These are phyloP conservation scores for Candida manassasensis DNA, from an alignment of 805 yeast genomes.

Conservation along the genomic window DNA sequence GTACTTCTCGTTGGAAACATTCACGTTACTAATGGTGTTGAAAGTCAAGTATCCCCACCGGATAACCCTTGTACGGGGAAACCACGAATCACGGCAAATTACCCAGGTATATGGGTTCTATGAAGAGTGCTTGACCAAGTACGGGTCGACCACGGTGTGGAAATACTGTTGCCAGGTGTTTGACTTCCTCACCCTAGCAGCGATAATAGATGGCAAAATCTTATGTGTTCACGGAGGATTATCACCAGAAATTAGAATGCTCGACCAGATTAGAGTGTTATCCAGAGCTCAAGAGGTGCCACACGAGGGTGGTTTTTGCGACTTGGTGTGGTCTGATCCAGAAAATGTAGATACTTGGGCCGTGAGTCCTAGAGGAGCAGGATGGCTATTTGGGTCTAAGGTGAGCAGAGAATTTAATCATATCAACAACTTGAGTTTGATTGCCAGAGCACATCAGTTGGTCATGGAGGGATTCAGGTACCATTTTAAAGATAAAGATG, in stretches of 20 bases:
- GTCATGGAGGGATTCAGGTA: slow-evolving; percentile 98
- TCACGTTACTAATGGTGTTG: slow-evolving; percentile 87
- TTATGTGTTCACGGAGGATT: slow-evolving; percentile 97
- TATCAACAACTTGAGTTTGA: slow-evolving; percentile 79
- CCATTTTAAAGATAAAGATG: slow-evolving; percentile 93
- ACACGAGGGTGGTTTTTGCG: slow-evolving; percentile 98
- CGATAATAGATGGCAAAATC: slow-evolving; percentile 91
- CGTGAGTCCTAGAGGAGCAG: slow-evolving; percentile 96
- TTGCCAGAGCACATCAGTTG: slow-evolving; percentile 95
- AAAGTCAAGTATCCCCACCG: slow-evolving; percentile 84
- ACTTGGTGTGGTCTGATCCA: slow-evolving; percentile 96
- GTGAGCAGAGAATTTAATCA: slow-evolving; percentile 96
- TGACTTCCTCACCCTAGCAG: slow-evolving; percentile 90
- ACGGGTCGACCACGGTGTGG: slow-evolving; percentile 95
- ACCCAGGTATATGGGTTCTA: slow-evolving; percentile 99
- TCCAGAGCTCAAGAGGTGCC: slow-evolving; percentile 98
- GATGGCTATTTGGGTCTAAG: slow-evolving; percentile 93
- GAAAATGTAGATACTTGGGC: slow-evolving; percentile 98
- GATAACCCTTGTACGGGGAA: slow-evolving; percentile 92
- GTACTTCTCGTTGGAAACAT: slow-evolving; percentile 91
- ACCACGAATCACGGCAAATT: slow-evolving; percentile 94
- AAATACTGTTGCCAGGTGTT: slow-evolving; percentile 94
- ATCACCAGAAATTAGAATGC: slow-evolving; percentile 95
- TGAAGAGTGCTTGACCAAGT: slow-evolving; percentile 90
- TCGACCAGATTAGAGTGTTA: slow-evolving; percentile 91